Evolutionary conservation across 306 rosid genomes (phyloP), one percentile per base, ranked within the genome.

Genomic region (Trifolium pratense): DNA sequence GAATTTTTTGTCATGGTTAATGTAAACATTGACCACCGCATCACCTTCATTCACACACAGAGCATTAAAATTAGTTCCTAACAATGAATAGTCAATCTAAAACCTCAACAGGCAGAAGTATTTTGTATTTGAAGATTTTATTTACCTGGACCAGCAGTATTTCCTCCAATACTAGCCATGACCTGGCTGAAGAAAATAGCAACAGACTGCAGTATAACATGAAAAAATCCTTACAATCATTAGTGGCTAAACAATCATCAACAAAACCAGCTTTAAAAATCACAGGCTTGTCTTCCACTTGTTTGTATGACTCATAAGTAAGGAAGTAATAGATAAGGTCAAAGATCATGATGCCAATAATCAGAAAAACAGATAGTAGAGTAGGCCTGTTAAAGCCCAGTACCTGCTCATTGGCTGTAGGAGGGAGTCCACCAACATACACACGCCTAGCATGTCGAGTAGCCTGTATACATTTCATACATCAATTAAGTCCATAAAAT

Each of bases 401-500:
- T 67, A 94, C 99, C 95, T 94, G 99, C 78, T 94, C 99, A 55
- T 94, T 94, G 63, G 99, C 99, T 25, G 99, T 89, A 56, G 99
- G 99, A 43, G 99, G 96, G 31, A 94, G 97, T 37, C 99, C 99
- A 21, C 99, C 99, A 25, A 94, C 99, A 48, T 94, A 94, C 26
- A 94, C 99, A 37, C 99, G 84, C 46, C 99, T 96, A n/a, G 99
- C 99, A 89, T 94, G 97, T 64, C 99, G 84, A 11, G 99, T 94
- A 79, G 99, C 99, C 99, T 94, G 77, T 68, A 79, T 10, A 18
- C 43, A 80, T 53, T 76, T 17, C 5, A 17, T 18, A 58, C 40
- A 80, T 65, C 31, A 74, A 53, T 59, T 18, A 77, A 75, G 31
- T 74, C 48, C 32, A 31, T 76, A n/a, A 45, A 37, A 60, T 59